Conservation (phyloP, 2,329 filamentous ascomycete species). For the Colletotrichum eleusines region DNA sequence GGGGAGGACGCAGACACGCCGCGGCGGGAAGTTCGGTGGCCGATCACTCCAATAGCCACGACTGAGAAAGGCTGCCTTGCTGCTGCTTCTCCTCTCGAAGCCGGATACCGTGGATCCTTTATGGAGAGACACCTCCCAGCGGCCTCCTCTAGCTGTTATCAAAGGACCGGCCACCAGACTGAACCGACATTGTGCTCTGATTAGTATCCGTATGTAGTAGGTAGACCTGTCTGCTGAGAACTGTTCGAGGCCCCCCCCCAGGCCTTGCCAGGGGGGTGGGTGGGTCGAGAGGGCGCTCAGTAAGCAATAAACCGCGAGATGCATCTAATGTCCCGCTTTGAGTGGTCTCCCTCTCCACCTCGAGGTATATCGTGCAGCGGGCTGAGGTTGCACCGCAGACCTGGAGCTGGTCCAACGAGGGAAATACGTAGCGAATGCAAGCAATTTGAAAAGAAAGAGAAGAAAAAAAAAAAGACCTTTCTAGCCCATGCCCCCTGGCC, state of each 20-base stretch:
- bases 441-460: background rate
- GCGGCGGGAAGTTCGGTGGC: slow-evolving; percentile 1
- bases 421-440: slow-evolving; percentile 22
- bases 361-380: background rate
- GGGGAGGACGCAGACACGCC: background rate
- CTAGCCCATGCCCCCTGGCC: background rate
- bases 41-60: slow-evolving; percentile 9
- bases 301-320: slow-evolving; percentile 22
- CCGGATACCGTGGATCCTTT: background rate
- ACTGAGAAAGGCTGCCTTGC: background rate
- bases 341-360: background rate
- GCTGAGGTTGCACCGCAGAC: slow-evolving; percentile 21
- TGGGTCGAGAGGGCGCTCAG: slow-evolving; percentile 22
- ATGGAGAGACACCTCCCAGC: background rate
- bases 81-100: background rate
- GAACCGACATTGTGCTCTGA: background rate
- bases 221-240: background rate
- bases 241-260: background rate
- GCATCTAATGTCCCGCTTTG: background rate
- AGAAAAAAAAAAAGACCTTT: background rate
- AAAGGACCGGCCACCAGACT: slow-evolving; percentile 1
- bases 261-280: slow-evolving; percentile 5
- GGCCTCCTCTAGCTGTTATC: background rate
- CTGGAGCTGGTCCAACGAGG: slow-evolving; percentile 12
- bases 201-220: background rate